Evolutionary conservation across 2,329 filamentous ascomycete species (phyloP), one percentile per base, ranked within the genome.

Genomic region (Paracamarosporium sp.): DNA sequence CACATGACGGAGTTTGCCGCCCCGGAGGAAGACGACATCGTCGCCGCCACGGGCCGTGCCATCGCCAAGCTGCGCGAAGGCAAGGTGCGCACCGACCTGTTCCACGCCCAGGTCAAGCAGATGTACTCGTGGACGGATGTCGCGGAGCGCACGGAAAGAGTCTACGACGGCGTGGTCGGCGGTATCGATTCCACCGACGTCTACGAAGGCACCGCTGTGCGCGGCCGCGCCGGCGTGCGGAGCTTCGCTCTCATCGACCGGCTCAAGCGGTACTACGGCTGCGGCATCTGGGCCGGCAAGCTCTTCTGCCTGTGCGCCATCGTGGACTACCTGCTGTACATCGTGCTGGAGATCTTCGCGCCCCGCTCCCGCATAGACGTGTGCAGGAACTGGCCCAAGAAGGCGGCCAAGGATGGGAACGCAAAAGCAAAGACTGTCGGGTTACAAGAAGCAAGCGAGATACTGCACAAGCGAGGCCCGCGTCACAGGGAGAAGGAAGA

Each of bases 121-220:
- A 98, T 98, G 95, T 99, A 99, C 79, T 96, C 92, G 1, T 99
- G 95, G 95, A 91, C 91, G 27, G 94, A 99, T 74, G 94, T 99
- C 27, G 95, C 95, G 13, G 86, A 90, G 67, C 90, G 95, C 54
- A 98, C 95, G 0, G 95, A 99, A 78, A 86, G 94, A 28, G 95
- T 99, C 0, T 99, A 99, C 77, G 88, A 96, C 73, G 92, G 95
- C 46, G 96, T 99, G 66, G 92, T 88, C 2, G 93, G 93, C 7
- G 88, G 88, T n/a, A 88, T 96, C 52, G 88, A 86, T 63, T 92
- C 96, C 67, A 88, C 90, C 53, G 92, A 96, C 58, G 96, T 96
- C 70, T 97, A 97, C 46, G 73, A 96, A 71, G 92, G 92, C 15
- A 90, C 88, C 72, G 90, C 88, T 4, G 89, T 88, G 12, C 84